Evolutionary conservation across 2,329 filamentous ascomycete genomes (phyloP).

Genomic region (Ceratocystis destructans): DNA sequence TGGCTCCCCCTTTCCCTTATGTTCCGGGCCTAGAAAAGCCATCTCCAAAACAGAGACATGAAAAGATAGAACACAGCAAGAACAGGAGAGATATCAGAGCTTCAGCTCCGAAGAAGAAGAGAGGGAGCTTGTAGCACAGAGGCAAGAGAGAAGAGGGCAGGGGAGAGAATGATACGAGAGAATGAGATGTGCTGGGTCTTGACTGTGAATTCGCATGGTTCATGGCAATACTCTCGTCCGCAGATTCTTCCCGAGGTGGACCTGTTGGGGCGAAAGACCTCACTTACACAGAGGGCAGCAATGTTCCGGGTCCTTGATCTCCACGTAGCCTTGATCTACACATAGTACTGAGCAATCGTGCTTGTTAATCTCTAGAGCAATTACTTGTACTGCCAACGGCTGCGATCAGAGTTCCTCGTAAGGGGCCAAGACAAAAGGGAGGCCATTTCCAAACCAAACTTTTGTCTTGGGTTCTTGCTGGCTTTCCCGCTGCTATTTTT

Average conservation of each 20-base stretch:
- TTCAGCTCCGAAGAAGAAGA: neutral
- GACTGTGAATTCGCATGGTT: too few relatives aligned
- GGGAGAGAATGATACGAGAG: neutral
- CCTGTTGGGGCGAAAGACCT: neutral
- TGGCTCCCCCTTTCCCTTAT: neutral
- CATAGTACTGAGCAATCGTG: neutral
- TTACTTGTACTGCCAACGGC: neutral
- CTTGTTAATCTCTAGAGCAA: neutral
- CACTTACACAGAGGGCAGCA: neutral
- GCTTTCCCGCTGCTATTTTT: neutral
- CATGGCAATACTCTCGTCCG: too few relatives aligned
- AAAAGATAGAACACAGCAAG: neutral
- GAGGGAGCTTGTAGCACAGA: neutral
- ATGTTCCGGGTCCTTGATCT: neutral
- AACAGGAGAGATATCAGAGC: conserved; percentile 4
- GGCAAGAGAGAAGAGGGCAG: neutral
- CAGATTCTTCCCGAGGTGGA: neutral
- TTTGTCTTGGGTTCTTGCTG: neutral
- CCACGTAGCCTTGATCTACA: neutral
- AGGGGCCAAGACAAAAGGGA: neutral
- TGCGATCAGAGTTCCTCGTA: neutral
- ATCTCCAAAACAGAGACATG: neutral
- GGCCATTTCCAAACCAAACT: neutral
- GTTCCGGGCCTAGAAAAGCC: neutral
- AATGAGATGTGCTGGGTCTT: neutral